A percentile compares a stretch with the other conserved stretches of the same genome.
Conservation (phyloP, 768 basidiomycete genomes). For the Lanmaoa pseudosensibilis region DNA sequence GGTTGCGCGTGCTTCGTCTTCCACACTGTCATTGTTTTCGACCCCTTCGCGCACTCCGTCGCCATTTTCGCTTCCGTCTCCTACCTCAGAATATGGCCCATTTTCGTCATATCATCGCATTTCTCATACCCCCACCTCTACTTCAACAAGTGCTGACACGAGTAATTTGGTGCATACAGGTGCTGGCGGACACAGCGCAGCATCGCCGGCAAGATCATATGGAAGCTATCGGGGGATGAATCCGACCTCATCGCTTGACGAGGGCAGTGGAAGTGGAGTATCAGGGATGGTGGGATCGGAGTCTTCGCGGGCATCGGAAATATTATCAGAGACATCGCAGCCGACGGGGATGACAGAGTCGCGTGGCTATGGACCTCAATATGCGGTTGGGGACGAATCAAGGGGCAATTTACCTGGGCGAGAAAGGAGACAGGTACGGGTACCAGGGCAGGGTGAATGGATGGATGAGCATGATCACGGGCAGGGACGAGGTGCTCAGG, state of each 20-base stretch:
- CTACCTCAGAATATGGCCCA: neutral
- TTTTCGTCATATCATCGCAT: neutral
- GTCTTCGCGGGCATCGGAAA: slow-evolving; percentile 12
- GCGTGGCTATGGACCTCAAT: neutral
- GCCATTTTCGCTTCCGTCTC: neutral
- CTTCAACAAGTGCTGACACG: slow-evolving; percentile 11
- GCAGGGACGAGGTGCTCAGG: neutral
- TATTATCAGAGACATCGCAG: neutral
- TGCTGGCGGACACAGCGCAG: slow-evolving; percentile 12
- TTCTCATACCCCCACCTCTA: neutral
- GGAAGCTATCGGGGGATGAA: slow-evolving; percentile 23
- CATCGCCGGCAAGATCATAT: slow-evolving; percentile 26
- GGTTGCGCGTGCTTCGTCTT: neutral
- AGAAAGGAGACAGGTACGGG: neutral
- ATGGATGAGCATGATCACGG: neutral
- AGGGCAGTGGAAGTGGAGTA: slow-evolving; percentile 9
- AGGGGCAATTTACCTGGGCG: neutral
- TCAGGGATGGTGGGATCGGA: slow-evolving; percentile 14
- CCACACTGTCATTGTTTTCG: slow-evolving; percentile 4
- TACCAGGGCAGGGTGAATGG: neutral
- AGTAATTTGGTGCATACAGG: slow-evolving; percentile 11
- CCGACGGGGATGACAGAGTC: neutral
- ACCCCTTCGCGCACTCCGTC: neutral
- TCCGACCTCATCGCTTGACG: slow-evolving; percentile 23
- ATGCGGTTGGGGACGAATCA: neutral